Evolutionary conservation across 192 early-diverging fungal species (phyloP).

Genomic region (Chytriomyces hyalinus): DNA sequence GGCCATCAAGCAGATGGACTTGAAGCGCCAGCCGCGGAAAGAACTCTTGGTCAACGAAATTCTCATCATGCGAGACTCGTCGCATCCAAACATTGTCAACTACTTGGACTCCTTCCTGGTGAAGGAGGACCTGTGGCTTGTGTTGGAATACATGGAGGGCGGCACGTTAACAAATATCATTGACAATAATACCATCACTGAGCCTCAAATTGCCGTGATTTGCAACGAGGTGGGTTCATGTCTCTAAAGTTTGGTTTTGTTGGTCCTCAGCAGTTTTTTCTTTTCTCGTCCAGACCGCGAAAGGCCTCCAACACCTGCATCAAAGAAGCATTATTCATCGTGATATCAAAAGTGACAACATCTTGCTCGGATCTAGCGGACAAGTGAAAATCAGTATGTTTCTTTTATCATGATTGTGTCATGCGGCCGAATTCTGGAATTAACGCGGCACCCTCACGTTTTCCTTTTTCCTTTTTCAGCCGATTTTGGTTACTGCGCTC

Average conservation of each 20-base stretch:
- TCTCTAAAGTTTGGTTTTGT: neutral
- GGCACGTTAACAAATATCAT: slow-evolving; percentile 97
- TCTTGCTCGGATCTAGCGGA: slow-evolving; percentile 75
- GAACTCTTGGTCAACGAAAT: slow-evolving; percentile 79
- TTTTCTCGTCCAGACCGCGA: slow-evolving; percentile 57
- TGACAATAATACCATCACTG: slow-evolving; percentile 84
- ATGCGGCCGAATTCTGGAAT: neutral
- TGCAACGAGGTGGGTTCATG: slow-evolving; percentile 61
- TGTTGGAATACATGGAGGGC: slow-evolving; percentile 99
- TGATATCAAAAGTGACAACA: slow-evolving; percentile 89
- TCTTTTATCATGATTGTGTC: neutral
- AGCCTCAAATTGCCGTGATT: slow-evolving; percentile 82
- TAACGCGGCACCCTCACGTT: slow-evolving; percentile 22
- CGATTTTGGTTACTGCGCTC: slow-evolving; percentile 90
- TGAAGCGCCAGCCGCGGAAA: slow-evolving; percentile 63
- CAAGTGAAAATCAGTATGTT: slow-evolving; percentile 67
- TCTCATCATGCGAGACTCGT: slow-evolving; percentile 80
- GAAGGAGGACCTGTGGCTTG: slow-evolving; percentile 91
- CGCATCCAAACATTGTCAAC: slow-evolving; percentile 97
- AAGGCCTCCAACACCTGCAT: slow-evolving; percentile 78
- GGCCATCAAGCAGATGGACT: slow-evolving; percentile 70
- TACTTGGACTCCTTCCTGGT: slow-evolving; percentile 91
- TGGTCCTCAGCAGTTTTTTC: neutral
- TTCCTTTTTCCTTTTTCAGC: slow-evolving; percentile 50
- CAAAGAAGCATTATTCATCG: slow-evolving; percentile 77